Evolutionary conservation across 2,329 filamentous ascomycete genomes (phyloP).

Genomic region (Ophiosphaerella herpotricha): DNA sequence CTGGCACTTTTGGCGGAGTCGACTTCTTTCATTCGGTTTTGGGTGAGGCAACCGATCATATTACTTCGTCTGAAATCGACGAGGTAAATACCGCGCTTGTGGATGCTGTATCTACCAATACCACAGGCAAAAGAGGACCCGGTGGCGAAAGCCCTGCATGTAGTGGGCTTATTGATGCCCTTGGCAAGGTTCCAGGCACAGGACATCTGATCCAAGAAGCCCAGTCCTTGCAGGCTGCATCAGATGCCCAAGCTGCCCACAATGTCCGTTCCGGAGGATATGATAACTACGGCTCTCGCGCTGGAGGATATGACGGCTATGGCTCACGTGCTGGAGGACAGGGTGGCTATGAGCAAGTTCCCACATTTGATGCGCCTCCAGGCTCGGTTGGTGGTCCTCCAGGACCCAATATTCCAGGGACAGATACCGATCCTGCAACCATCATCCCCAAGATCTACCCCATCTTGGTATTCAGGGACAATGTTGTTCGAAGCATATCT

Average conservation of each 20-base stretch:
- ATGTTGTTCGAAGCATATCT: conserved; percentile 85
- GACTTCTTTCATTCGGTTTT: conserved; percentile 57
- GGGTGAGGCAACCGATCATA: conserved; percentile 56
- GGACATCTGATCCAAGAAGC: conserved; percentile 54
- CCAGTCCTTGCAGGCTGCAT: conserved; percentile 50
- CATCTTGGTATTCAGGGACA: conserved; percentile 91
- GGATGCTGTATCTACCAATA: conserved; percentile 43
- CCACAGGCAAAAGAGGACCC: conserved; percentile 28
- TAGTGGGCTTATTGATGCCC: conserved; percentile 65
- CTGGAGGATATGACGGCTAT: conserved; percentile 42
- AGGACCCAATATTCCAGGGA: conserved; percentile 67
- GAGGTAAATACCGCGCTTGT: conserved; percentile 52
- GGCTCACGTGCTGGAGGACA: conserved; percentile 44
- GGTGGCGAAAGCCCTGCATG: conserved; percentile 38
- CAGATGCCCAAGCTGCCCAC: conserved; percentile 53
- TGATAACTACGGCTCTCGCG: conserved; percentile 46
- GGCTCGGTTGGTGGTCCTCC: conserved; percentile 52
- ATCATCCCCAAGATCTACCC: conserved; percentile 77
- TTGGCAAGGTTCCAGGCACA: conserved; percentile 73
- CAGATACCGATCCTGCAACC: conserved; percentile 70
- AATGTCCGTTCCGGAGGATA: conserved; percentile 52
- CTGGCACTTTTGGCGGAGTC: conserved; percentile 60
- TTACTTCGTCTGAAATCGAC: conserved; percentile 55
- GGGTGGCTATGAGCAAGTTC: conserved; percentile 46
- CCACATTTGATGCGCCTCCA: conserved; percentile 49